phyloP scores from a whole-genome alignment of 140 eudicot species.

The Erigeron philadelphicus region DNA sequence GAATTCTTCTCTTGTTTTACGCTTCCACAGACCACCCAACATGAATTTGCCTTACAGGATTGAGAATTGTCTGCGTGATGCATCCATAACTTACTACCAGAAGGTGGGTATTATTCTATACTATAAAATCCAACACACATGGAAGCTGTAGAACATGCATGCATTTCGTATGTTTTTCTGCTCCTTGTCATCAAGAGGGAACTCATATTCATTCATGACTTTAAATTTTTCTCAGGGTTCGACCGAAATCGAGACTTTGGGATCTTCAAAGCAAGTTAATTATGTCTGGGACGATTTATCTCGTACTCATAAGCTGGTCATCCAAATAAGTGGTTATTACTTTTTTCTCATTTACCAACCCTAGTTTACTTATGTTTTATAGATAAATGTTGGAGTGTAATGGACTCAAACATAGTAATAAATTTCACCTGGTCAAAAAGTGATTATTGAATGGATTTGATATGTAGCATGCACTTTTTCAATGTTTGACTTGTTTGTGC shows the following conservation, averaged over 20 bases:
- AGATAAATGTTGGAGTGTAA: background rate
- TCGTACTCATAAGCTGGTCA: conserved; percentile 78
- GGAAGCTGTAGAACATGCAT: background rate
- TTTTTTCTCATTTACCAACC: background rate
- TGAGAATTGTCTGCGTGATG: conserved; percentile 64
- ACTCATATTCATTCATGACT: conserved; percentile 19
- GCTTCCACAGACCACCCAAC: conserved; percentile 61
- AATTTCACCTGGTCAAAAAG: background rate
- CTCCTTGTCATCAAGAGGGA: background rate
- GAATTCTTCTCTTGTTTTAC: conserved; percentile 71
- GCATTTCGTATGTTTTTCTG: conserved; percentile 10
- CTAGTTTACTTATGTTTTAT: background rate
- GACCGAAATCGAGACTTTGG: conserved; percentile 65
- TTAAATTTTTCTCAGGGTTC: conserved; percentile 53
- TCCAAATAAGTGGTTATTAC: conserved; percentile 72
- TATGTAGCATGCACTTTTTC: background rate
- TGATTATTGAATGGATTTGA: background rate
- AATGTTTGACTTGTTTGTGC: background rate
- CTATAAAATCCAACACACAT: background rate
- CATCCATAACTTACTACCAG: conserved; percentile 75
- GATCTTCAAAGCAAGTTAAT: conserved; percentile 44
- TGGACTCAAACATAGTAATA: background rate
- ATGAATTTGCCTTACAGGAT: conserved; percentile 69
- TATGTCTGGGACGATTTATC: conserved; percentile 98
- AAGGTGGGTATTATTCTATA: conserved; percentile 44